These are phyloP conservation scores for Stentor coeruleus DNA, from an alignment of 73 alveolate genomes.

Conservation along the genomic window DNA sequence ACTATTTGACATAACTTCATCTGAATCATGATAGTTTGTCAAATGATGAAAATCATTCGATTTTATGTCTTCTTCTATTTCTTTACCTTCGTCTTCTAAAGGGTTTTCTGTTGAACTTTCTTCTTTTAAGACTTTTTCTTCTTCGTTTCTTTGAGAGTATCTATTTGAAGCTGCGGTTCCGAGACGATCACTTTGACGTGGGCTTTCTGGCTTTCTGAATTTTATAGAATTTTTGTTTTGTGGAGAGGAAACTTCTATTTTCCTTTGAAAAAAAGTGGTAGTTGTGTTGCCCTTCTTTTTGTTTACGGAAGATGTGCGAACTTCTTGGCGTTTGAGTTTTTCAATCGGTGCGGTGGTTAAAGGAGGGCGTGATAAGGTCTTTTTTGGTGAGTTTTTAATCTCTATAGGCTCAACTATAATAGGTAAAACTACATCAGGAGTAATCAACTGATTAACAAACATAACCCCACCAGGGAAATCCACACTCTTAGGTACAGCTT, in stretches of 20 bases:
- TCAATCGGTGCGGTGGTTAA: not conserved
- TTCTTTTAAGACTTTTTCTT: not conserved
- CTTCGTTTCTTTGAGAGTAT: not conserved
- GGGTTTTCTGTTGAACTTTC: not conserved
- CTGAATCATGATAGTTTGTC: not conserved
- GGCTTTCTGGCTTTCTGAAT: not conserved
- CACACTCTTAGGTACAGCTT: constrained; percentile 4
- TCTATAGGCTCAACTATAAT: not conserved
- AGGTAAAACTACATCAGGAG: not conserved
- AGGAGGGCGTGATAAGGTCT: not conserved
- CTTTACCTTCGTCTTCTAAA: not conserved
- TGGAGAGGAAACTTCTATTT: not conserved
- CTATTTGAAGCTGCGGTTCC: not conserved
- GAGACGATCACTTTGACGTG: not conserved
- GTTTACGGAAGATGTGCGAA: not conserved
- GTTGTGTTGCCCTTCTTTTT: not conserved
- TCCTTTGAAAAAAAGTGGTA: not conserved
- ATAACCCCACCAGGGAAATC: constrained; percentile 16
- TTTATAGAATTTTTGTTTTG: not conserved
- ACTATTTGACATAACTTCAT: not conserved
- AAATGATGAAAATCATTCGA: not conserved
- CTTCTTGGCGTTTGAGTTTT: not conserved
- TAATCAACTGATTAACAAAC: not conserved
- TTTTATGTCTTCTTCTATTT: not conserved
- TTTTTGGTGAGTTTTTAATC: not conserved